Conservation (phyloP, 1,284 basidiomycete species). For the Cryptococcus sp. region DNA sequence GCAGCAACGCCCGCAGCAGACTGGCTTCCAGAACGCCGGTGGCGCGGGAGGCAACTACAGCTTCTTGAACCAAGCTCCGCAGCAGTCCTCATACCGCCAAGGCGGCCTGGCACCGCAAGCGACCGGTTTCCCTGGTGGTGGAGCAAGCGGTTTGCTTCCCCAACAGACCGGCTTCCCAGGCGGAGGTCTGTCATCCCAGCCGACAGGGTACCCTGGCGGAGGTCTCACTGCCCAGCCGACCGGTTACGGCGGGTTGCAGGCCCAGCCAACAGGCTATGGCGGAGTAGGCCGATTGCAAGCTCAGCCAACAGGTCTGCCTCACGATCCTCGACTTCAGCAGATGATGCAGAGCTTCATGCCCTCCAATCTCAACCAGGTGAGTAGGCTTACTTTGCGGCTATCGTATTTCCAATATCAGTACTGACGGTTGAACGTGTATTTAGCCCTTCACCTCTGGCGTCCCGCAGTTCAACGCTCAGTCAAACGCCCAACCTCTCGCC, state of each 20-base stretch:
- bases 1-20: slow-evolving; percentile 28
- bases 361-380: slow-evolving; percentile 52
- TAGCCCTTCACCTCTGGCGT: slow-evolving; percentile 26
- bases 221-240: slow-evolving; percentile 46
- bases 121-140: slow-evolving; percentile 43
- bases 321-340: slow-evolving; percentile 78
- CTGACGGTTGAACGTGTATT: not conserved
- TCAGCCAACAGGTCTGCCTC: slow-evolving; percentile 48
- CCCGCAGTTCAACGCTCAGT: slow-evolving; percentile 62
- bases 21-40: slow-evolving; percentile 2
- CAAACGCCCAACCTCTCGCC: slow-evolving; percentile 56
- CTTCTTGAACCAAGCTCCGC: slow-evolving; percentile 52
- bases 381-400: slow-evolving; percentile 14
- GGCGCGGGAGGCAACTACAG: slow-evolving; percentile 34
- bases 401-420: no score
- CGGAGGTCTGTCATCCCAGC: slow-evolving; percentile 44
- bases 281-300: slow-evolving; percentile 57
- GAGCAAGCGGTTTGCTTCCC: slow-evolving; percentile 41
- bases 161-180: slow-evolving; percentile 58
- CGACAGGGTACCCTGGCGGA: slow-evolving; percentile 50
- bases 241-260: slow-evolving; percentile 63
- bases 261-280: slow-evolving; percentile 71
- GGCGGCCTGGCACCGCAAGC: slow-evolving; percentile 40
- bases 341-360: slow-evolving; percentile 85
- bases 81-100: slow-evolving; percentile 30